Evolutionary conservation across 306 rosid genomes (phyloP).

Genomic region (Cicer cuneatum): DNA sequence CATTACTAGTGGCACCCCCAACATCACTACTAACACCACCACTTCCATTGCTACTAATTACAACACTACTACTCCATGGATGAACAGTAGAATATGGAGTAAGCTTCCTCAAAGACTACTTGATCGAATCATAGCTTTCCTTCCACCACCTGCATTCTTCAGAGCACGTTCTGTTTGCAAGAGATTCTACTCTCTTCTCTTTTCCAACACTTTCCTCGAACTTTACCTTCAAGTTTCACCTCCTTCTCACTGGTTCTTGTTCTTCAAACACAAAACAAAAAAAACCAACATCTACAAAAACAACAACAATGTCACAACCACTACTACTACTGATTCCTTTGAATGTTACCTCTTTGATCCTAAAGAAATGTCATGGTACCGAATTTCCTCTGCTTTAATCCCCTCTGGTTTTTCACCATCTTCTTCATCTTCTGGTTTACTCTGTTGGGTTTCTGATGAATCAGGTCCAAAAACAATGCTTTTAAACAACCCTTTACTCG

Average conservation of each 20-base stretch:
- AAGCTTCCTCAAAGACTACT: conserved; percentile 77
- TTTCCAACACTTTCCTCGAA: conserved; percentile 70
- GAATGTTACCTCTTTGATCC: conserved; percentile 91
- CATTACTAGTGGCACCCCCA: conserved; percentile 36
- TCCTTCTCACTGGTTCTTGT: conserved; percentile 75
- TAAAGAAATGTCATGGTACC: conserved; percentile 72
- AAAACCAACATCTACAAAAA: conserved; percentile 59
- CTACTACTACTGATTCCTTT: background rate
- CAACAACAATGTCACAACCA: conserved; percentile 13
- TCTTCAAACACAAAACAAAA: conserved; percentile 71
- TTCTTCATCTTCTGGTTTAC: conserved; percentile 75
- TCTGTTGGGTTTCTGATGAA: conserved; percentile 76
- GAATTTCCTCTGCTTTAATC: conserved; percentile 59
- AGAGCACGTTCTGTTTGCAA: conserved; percentile 87
- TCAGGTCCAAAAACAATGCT: conserved; percentile 81
- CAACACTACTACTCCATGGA: conserved; percentile 49
- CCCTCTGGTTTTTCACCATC: conserved; percentile 85
- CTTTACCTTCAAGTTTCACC: conserved; percentile 72
- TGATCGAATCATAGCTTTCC: conserved; percentile 78
- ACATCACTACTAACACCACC: conserved; percentile 23
- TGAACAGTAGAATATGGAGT: conserved; percentile 92
- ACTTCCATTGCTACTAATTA: background rate
- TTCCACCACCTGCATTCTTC: conserved; percentile 89
- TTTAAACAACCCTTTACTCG: conserved; percentile 81
- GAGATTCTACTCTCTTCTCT: conserved; percentile 83